Evolutionary conservation across 2,329 filamentous ascomycete species (phyloP).

Genomic region (Fonsecaea nubica): DNA sequence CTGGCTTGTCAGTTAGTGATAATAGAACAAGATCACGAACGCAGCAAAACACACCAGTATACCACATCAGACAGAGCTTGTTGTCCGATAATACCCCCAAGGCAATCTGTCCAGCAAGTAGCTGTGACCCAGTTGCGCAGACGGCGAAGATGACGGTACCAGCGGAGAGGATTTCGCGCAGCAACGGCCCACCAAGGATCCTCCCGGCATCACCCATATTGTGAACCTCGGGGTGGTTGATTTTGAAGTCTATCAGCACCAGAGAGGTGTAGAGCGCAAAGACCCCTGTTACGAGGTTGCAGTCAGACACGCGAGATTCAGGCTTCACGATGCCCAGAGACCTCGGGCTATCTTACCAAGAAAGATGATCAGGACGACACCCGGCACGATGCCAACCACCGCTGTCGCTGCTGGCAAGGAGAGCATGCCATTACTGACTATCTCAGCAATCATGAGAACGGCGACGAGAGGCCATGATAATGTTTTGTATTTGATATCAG

Average conservation of each 20-base stretch:
- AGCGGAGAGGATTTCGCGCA: conserved; percentile 57
- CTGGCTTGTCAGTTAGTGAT: conserved; percentile 3
- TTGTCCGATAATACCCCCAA: conserved; percentile 54
- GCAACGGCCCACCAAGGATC: conserved; percentile 61
- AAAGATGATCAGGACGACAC: conserved; percentile 59
- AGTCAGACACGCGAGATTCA: conserved; percentile 8
- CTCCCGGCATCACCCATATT: conserved; percentile 64
- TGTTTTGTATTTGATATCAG: conserved; percentile 61
- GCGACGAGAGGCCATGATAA: conserved; percentile 60
- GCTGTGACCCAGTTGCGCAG: conserved; percentile 58
- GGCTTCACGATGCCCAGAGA: neutral
- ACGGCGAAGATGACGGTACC: conserved; percentile 62
- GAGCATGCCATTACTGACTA: conserved; percentile 62
- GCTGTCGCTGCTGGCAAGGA: conserved; percentile 60
- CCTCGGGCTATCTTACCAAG: conserved; percentile 45
- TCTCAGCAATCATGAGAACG: conserved; percentile 63
- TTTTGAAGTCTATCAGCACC: conserved; percentile 60
- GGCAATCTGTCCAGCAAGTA: conserved; percentile 60
- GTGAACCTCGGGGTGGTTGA: conserved; percentile 62
- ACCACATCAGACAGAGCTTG: conserved; percentile 58
- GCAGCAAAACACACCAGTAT: conserved; percentile 47
- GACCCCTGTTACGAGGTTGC: conserved; percentile 33
- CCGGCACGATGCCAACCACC: conserved; percentile 60
- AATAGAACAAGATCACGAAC: neutral
- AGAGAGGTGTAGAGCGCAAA: conserved; percentile 61